Evolutionary conservation across 495 filamentous ascomycete genomes (phyloP).

Genomic region (Penicillium cosmopolitanum): DNA sequence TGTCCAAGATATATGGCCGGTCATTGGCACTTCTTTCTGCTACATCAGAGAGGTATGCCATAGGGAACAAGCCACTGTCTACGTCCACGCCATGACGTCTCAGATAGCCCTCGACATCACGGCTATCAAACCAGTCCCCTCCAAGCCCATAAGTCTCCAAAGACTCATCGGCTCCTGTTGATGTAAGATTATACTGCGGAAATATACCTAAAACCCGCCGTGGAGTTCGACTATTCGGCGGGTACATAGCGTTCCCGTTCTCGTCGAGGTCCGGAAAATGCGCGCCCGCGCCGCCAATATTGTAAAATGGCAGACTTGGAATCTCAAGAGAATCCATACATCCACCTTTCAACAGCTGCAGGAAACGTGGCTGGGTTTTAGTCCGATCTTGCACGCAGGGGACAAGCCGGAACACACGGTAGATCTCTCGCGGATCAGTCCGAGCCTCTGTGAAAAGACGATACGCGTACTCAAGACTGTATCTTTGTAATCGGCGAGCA

Average conservation of each 20-base stretch:
- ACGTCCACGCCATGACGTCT: not conserved
- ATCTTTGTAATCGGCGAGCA: not conserved
- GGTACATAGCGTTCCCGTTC: not conserved
- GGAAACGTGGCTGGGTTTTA: conserved; percentile 2
- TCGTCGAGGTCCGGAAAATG: conserved; percentile 1
- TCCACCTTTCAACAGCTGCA: not conserved
- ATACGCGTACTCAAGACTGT: conserved; percentile 1
- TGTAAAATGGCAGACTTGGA: not conserved
- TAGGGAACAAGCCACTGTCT: not conserved
- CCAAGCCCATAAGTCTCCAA: not conserved
- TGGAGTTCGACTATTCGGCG: not conserved
- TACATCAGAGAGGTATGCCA: not conserved
- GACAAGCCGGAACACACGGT: not conserved
- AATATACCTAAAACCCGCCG: conserved; percentile 2
- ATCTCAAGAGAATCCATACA: not conserved
- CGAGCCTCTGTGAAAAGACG: not conserved
- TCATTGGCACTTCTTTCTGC: not conserved
- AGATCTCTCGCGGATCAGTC: not conserved
- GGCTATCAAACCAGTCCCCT: conserved; percentile 7
- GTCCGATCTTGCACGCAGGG: not conserved
- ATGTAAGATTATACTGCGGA: not conserved
- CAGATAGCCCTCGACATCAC: conserved; percentile 3
- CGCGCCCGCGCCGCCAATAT: not conserved
- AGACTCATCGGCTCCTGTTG: not conserved
- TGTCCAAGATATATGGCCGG: not conserved